Evolutionary conservation across 2,329 filamentous ascomycete species (phyloP), one percentile per base, ranked within the genome.

Genomic region (Ramularia collo-cygni): DNA sequence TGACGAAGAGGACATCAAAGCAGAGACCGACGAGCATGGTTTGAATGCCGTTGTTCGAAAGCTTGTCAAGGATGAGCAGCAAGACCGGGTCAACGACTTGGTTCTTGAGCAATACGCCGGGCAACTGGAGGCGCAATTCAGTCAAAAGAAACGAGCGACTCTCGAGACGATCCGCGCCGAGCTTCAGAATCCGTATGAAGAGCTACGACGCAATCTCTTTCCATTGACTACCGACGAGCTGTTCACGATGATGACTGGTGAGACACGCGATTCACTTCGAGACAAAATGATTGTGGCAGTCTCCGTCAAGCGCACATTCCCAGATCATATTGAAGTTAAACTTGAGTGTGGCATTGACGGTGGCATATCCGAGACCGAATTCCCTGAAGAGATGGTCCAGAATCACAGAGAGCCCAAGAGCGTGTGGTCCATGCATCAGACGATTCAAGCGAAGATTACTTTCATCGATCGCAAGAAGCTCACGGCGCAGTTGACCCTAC

Each of bases 1-100:
- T 51, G 92, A 98, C 54, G 92, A 98, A 65, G 92, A 98, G 68
- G 92, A 98, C 56, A 87, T 98, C 60, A 93, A 95, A 64, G 87
- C 85, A 1, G 89, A 96, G 66, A 84, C 83, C 4, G 86, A 94
- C 50, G 87, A 95, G 57, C 86, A 88, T 48, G 92, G 92, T 1
- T 74, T 84, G 0, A 88, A 85, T 12, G 92, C 90, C 6, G 89
- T 96, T 52, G 86, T 98, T 39, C 82, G 89, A 47, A 93, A 90
- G 63, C 78, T 98, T n/a, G 85, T 98, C 62, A 85, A 87, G 57
- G 88, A 96, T 41, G 86, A 95, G 34, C 84, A 88, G 50, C 86
- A 93, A 54, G 90, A 96, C 56, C 85, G 89, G 58, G 88, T 98
- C 59, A 95, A 96, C 57, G 92, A 98, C 58, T 74, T 98, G 31